Conservation (phyloP, 441 rosid genomes). For the Pelargonium cotyledonis region DNA sequence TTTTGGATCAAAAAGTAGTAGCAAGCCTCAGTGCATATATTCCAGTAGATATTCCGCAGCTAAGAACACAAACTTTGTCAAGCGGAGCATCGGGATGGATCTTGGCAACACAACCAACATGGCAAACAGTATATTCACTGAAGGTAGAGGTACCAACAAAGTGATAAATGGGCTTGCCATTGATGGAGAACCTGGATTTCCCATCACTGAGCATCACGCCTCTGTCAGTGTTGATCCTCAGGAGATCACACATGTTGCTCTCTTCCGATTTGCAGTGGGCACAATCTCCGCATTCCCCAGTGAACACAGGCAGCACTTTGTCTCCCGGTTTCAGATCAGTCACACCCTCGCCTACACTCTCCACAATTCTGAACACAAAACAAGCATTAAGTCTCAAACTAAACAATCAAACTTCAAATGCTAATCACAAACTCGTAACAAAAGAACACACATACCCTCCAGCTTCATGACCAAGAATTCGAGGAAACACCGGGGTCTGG, state of each 20-base stretch:
- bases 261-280: conserved; percentile 71
- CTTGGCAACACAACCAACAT: conserved; percentile 74
- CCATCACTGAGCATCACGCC: conserved; percentile 76
- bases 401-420: background rate
- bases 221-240: conserved; percentile 74
- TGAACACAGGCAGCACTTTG: conserved; percentile 77
- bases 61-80: conserved; percentile 78
- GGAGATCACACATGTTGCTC: conserved; percentile 90
- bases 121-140: conserved; percentile 80
- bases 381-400: background rate
- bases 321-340: conserved; percentile 74
- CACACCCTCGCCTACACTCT: conserved; percentile 86
- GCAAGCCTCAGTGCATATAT: background rate
- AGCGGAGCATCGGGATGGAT: conserved; percentile 76
- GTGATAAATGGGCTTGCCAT: conserved; percentile 73
- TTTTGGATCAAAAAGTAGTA: background rate
- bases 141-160: conserved; percentile 84
- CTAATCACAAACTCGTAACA: background rate
- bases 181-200: conserved; percentile 62
- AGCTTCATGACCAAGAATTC: background rate
- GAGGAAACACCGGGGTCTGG: conserved; percentile 1
- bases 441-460: background rate
- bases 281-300: conserved; percentile 80
- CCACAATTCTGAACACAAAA: conserved; percentile 49
- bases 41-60: conserved; percentile 55